Base-by-base conservation (phyloP, 192 early-diverging fungal genomes). In the Cetraspora pellucida region DNA sequence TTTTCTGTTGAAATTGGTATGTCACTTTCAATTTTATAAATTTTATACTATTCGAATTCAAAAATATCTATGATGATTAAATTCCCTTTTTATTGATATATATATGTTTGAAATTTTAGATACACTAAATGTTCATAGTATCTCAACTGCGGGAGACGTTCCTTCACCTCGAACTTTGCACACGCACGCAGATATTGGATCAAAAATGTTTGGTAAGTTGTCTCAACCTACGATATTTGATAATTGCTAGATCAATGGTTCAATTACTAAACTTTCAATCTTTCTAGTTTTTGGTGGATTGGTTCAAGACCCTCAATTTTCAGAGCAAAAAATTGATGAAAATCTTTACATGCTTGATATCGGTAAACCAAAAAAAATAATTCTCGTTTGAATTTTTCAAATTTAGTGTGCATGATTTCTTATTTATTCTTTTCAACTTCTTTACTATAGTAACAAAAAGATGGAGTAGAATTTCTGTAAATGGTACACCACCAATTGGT, bases 121-220 rank as follows among this genome's bases (percentile, higher is more conserved):
- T 19, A 79, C 82, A 4, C 63, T 83, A 11, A 80, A 83, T 60
- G 78, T 80, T 57, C 79, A 77, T n/a, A 30, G 70, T 9, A 46
- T 84, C 30, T 73, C 74, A 37, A 67, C 83, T 27, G 73, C 79
- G 2, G 87, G 87, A 1, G 80, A 86, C 60, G 73, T 78, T 6
- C 87, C 87, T 2, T 60, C 68, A 2, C 80, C 79, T 9, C 73
- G 81, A 50, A 84, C 47, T 49, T 73, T 77, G 30, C 81, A 87
- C 47, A 78, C 86, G 2, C 83, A 82, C 37, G 84, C 83, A 13
- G 68, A 83, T n/a, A 77, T 88, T 16, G 81, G 82, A 4, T 79
- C 83, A 70, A 79, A 85, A 75, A 71, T 88, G 19, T 78, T 87
- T 60, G 75, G 87, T 88, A 82, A 78, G 82, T 64, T 31, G n/a